Percentiles rank a stretch among this genome's conserved stretches.
Evolutionary conservation across 768 basidiomycete species (phyloP).

Genomic region (Lentinus tigrinus): DNA sequence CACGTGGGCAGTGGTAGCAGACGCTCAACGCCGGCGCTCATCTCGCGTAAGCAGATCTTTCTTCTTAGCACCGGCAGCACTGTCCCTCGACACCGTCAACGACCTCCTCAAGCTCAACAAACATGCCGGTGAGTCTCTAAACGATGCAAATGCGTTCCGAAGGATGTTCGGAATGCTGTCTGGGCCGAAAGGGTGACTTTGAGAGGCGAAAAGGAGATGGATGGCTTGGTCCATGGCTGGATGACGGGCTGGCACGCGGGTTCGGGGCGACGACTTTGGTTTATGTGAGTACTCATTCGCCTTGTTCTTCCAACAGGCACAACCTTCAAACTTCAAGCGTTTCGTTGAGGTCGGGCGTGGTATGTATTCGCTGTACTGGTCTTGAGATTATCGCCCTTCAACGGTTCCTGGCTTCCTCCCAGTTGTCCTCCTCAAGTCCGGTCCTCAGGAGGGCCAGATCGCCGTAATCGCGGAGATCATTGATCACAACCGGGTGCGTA

Average conservation of each 20-base stretch:
- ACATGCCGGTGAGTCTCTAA: conserved; percentile 28
- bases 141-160: conserved; percentile 10
- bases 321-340: conserved; percentile 84
- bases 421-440: conserved; percentile 93
- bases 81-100: conserved; percentile 21
- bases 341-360: conserved; percentile 99
- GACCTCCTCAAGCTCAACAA: conserved; percentile 19
- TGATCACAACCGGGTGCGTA: conserved; percentile 90
- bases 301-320: conserved; percentile 2
- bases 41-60: conserved; percentile 15
- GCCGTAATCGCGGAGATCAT: conserved; percentile 97
- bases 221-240: conserved; percentile 19
- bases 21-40: background rate
- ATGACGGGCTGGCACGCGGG: conserved; percentile 16
- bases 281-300: conserved; percentile 1
- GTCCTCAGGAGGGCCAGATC: conserved; percentile 83
- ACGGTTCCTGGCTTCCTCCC: conserved; percentile 4
- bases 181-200: background rate
- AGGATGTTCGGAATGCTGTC: conserved; percentile 2
- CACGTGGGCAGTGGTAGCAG: no score
- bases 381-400: background rate
- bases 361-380: conserved; percentile 32
- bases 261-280: background rate
- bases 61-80: conserved; percentile 2
- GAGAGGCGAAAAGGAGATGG: conserved; percentile 15